Conservation (phyloP, 768 basidiomycete genomes). For the Lentinula raphanica region DNA sequence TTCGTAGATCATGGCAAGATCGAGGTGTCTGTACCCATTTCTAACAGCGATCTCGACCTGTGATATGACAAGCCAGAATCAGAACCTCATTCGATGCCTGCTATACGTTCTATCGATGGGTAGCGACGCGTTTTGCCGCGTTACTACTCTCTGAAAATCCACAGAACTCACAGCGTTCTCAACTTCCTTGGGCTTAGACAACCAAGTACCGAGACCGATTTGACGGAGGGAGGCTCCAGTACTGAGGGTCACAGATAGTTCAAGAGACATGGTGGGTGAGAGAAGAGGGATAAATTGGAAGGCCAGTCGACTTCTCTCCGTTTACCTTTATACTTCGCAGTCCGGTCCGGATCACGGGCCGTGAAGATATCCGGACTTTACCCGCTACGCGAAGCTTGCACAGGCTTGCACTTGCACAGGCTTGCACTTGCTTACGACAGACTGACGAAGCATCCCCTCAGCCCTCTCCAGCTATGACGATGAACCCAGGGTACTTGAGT, state of each 20-base stretch:
- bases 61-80: not conserved
- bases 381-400: not conserved
- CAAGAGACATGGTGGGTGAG: conserved; percentile 32
- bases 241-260: conserved; percentile 35
- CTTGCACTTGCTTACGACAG: no score
- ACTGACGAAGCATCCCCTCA: no score
- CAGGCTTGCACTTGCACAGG: conserved; percentile 57
- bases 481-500: no score
- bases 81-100: conserved; percentile 3
- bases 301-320: not conserved
- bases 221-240: conserved; percentile 57
- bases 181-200: conserved; percentile 70
- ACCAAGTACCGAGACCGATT: conserved; percentile 83
- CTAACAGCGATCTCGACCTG: conserved; percentile 74
- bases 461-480: no score
- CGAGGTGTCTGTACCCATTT: conserved; percentile 80
- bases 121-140: not conserved
- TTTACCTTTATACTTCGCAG: not conserved
- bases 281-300: not conserved
- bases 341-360: not conserved
- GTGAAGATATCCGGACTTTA: not conserved
- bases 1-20: conserved; percentile 73
- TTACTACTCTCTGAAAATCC: not conserved
- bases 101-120: not conserved
- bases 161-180: conserved; percentile 53